Conservation (phyloP, 208 protist species). For the Trypanosoma melophagium region DNA sequence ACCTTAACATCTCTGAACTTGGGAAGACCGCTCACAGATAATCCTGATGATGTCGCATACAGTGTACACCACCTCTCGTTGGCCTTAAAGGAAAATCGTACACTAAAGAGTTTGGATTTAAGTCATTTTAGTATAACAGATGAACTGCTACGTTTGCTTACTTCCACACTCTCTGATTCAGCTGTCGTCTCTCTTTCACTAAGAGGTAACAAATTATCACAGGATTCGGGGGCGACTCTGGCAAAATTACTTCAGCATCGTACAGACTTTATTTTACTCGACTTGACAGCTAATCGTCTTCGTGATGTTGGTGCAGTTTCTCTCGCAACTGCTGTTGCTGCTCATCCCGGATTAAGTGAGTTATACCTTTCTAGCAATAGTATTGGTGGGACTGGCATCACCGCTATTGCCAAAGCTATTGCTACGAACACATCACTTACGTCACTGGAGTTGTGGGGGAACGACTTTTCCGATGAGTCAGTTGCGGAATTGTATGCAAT, state of each 20-base stretch:
- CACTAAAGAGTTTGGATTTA: slow-evolving; percentile 46
- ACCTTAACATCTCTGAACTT: slow-evolving; percentile 60
- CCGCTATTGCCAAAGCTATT: slow-evolving; percentile 38
- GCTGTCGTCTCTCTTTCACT: slow-evolving; percentile 45
- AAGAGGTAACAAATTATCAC: slow-evolving; percentile 70
- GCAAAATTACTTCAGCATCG: slow-evolving; percentile 50
- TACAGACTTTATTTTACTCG: slow-evolving; percentile 53
- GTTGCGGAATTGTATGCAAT: slow-evolving; percentile 40
- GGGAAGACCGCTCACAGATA: slow-evolving; percentile 54
- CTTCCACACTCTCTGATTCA: slow-evolving; percentile 48
- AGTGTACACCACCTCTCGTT: slow-evolving; percentile 64
- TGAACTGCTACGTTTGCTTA: slow-evolving; percentile 37
- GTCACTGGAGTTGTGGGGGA: slow-evolving; percentile 69
- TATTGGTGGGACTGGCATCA: slow-evolving; percentile 58
- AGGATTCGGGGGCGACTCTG: slow-evolving; percentile 54
- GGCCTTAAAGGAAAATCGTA: slow-evolving; percentile 45
- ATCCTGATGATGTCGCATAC: slow-evolving; percentile 62
- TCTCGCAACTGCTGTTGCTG: slow-evolving; percentile 39
- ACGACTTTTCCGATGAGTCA: slow-evolving; percentile 49
- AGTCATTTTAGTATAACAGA: slow-evolving; percentile 62
- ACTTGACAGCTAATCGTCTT: slow-evolving; percentile 65
- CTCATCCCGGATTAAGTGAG: slow-evolving; percentile 39
- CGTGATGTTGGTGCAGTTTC: slow-evolving; percentile 51
- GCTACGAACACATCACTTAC: slow-evolving; percentile 36
- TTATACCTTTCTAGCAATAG: slow-evolving; percentile 52